A percentile compares a stretch with the other conserved stretches of the same genome.
Evolutionary conservation across 305 asterid genomes (phyloP).

Genomic region (Solanum hybrid): DNA sequence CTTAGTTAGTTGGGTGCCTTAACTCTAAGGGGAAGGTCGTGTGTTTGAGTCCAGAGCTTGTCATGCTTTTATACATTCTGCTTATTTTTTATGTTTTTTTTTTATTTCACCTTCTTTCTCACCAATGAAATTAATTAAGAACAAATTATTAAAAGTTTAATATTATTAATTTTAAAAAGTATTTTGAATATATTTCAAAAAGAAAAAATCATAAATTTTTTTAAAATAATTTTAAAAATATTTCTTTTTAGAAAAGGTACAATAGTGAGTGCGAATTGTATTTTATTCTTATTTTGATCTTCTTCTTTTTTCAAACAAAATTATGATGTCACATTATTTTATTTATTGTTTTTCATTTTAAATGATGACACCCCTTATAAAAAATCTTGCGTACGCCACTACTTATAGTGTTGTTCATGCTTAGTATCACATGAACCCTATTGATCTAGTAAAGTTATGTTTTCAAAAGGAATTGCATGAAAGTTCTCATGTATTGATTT

Average conservation of each 20-base stretch:
- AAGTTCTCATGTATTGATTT: not conserved
- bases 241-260: not conserved
- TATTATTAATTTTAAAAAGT: too few relatives aligned
- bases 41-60: not conserved
- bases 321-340: not conserved
- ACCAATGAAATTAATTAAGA: not conserved
- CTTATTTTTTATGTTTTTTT: not conserved
- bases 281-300: not conserved
- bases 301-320: too few relatives aligned
- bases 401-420: not conserved
- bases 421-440: not conserved
- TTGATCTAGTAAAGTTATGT: too few relatives aligned
- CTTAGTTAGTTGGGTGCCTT: not conserved
- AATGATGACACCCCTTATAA: not conserved
- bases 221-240: too few relatives aligned
- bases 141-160: too few relatives aligned
- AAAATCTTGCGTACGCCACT: not conserved
- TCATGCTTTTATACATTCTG: not conserved
- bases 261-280: not conserved
- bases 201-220: not conserved
- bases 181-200: not conserved
- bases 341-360: too few relatives aligned
- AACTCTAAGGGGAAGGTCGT: not conserved
- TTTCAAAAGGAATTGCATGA: not conserved
- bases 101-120: not conserved